Evolutionary conservation across 1,139 yeast genomes (phyloP), one percentile per base, ranked within the genome.

Genomic region (Nakaseomyces bracarensis): DNA sequence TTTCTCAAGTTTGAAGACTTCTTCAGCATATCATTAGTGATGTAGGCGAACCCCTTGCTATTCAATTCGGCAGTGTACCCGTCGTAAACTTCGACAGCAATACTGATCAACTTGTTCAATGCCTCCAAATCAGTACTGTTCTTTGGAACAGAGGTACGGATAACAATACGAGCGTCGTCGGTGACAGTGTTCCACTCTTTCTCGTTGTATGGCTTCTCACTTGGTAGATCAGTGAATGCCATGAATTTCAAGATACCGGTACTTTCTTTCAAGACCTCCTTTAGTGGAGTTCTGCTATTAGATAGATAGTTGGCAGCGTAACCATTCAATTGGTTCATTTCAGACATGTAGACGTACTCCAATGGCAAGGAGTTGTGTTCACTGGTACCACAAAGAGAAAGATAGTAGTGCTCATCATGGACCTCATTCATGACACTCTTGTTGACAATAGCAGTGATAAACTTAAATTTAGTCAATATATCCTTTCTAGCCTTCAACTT

Each of bases 311-410:
- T 70, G 50, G 73, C 70, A 45, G 82, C 66, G 50, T 75, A 69
- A 6, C 79, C 86, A 54, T 81, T 86, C 64, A 85, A 71, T 61
- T 89, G 97, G 47, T 78, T 74, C 45, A 77, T 77, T 69, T 91
- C 98, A 54, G 85, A 72, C 98, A 91, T 89, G 66, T 78, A 85
- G 18, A 87, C 95, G 60, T 74, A 82, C 45, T 82, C 76, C 42
- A 67, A 58, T 38, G 96, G 96, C 54, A 89, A 69, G 53, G 74
- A 71, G 23, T 73, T 63, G 23, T 87, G 79, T 55, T 73, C 78
- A 30, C 82, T 58, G 31, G 96, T 86, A 55, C 77, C 83, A 52
- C 97, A 85, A 58, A 89, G 72, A 1, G 95, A 82, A 58, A 89
- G 70, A 65, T 69, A 89, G 67, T 86, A 91, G 67, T 83, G 81